Evolutionary conservation across 352 stramenopile species (phyloP).

Genomic region (Phytopythium chamaehyphon): DNA sequence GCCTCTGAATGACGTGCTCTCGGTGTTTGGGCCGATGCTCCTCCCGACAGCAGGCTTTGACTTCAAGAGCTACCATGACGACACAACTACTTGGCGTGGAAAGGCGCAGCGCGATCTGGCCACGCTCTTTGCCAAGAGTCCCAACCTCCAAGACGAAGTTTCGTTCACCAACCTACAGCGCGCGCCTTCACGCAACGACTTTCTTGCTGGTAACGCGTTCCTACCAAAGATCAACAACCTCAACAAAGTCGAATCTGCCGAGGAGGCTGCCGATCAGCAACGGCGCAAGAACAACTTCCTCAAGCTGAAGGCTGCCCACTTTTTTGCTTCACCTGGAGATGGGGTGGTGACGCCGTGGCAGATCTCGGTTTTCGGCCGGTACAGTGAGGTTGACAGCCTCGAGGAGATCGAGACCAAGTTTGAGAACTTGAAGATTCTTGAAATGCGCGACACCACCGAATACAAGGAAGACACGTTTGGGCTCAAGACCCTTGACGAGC

Average conservation of each 20-base stretch:
- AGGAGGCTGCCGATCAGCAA: slow-evolving; percentile 18
- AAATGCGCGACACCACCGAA: slow-evolving; percentile 8
- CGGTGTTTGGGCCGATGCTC: slow-evolving; percentile 19
- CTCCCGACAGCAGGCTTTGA: slow-evolving; percentile 24
- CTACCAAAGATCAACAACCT: slow-evolving; percentile 14
- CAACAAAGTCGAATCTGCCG: slow-evolving; percentile 10
- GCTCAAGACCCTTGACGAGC: slow-evolving; percentile 10
- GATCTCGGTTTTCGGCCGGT: slow-evolving; percentile 32
- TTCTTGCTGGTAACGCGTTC: slow-evolving; percentile 19
- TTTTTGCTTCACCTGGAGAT: slow-evolving; percentile 37
- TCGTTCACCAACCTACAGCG: slow-evolving; percentile 39
- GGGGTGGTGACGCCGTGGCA: slow-evolving; percentile 39
- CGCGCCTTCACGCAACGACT: slow-evolving; percentile 20
- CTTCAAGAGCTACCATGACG: slow-evolving; percentile 19
- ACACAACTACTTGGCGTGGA: slow-evolving; percentile 3
- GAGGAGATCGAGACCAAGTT: slow-evolving; percentile 16
- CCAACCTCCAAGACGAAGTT: slow-evolving; percentile 26
- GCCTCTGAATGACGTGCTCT: slow-evolving; percentile 29
- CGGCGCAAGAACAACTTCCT: slow-evolving; percentile 35
- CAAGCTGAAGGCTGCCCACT: slow-evolving; percentile 27
- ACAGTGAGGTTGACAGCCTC: slow-evolving; percentile 27
- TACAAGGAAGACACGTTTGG: slow-evolving; percentile 14
- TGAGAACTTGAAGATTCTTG: slow-evolving; percentile 1
- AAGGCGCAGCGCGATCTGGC: slow-evolving; percentile 35
- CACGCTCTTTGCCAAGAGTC: slow-evolving; percentile 16